A percentile compares a stretch with the other conserved stretches of the same genome.
phyloP scores from a whole-genome alignment of 2,329 filamentous ascomycete genomes.

The Zymoseptoria crescenta region DNA sequence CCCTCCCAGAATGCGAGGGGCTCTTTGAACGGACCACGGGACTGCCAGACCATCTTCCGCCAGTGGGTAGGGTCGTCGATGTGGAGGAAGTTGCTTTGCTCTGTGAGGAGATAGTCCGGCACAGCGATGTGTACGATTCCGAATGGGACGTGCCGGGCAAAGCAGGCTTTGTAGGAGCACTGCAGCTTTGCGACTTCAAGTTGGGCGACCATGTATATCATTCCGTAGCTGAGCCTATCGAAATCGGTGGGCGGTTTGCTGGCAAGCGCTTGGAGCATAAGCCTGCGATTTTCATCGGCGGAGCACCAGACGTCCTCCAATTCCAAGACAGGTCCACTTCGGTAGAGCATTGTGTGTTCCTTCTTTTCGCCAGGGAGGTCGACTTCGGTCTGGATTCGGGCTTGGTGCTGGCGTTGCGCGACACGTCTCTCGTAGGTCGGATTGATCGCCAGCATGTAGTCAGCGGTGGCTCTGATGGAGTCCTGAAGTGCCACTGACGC shows the following conservation, averaged over 20 bases:
- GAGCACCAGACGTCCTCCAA: background rate
- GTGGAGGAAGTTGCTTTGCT: background rate
- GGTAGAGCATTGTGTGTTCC: background rate
- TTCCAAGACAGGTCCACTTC: background rate
- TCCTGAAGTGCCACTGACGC: background rate
- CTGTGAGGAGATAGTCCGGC: background rate
- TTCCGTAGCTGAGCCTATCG: background rate
- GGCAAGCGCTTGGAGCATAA: too few species aligned
- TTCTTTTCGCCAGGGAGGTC: background rate
- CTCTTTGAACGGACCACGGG: background rate
- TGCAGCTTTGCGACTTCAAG: background rate
- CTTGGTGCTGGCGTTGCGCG: background rate
- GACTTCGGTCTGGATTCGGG: background rate
- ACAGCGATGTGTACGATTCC: background rate
- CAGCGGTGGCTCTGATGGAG: background rate
- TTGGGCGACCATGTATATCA: background rate
- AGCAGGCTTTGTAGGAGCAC: background rate
- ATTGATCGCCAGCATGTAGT: background rate
- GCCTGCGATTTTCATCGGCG: too few species aligned
- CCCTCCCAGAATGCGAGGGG: background rate
- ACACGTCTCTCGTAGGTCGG: background rate
- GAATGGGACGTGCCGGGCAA: background rate
- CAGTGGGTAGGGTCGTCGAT: background rate
- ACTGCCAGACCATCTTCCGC: background rate
- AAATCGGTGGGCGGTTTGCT: background rate